Evolutionary conservation across 495 filamentous ascomycete species (phyloP).

Genomic region (Darksidea phi): DNA sequence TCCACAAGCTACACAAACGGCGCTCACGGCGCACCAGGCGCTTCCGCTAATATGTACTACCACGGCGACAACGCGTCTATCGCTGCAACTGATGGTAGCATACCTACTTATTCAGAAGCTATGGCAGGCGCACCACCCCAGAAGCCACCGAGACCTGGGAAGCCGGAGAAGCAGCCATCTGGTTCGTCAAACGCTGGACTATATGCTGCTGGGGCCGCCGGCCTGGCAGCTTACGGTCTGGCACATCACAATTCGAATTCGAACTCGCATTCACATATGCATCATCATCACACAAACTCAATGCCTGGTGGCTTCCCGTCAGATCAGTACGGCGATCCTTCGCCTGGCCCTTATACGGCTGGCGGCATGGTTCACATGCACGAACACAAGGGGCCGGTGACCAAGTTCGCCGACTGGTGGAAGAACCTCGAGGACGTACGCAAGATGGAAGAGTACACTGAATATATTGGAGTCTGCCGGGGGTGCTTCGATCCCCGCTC

Average conservation of each 20-base stretch:
- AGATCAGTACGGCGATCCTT: constrained; percentile 3
- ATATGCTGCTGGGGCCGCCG: constrained; percentile 52
- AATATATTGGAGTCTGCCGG: constrained; percentile 67
- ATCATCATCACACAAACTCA: constrained; percentile 44
- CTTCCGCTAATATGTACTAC: constrained; percentile 28
- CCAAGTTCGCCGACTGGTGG: constrained; percentile 62
- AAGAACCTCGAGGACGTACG: constrained; percentile 66
- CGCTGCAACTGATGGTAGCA: constrained; percentile 27
- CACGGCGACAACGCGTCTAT: constrained; percentile 22
- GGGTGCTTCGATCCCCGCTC: constrained; percentile 67
- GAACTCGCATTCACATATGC: constrained; percentile 40
- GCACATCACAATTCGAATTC: constrained; percentile 18
- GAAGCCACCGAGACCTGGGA: constrained; percentile 32
- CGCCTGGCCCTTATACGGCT: constrained; percentile 17
- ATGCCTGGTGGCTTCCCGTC: constrained; percentile 32
- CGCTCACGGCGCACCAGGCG: constrained; percentile 6
- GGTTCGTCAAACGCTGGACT: constrained; percentile 46
- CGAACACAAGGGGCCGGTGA: constrained; percentile 54
- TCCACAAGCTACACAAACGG: constrained; percentile 22
- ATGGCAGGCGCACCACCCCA: constrained; percentile 23
- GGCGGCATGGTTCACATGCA: constrained; percentile 28
- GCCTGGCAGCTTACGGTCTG: constrained; percentile 47
- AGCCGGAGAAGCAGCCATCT: constrained; percentile 32
- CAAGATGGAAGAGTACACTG: constrained; percentile 71
- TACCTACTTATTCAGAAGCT: constrained; percentile 19